Evolutionary conservation across 2,329 filamentous ascomycete species (phyloP).

Genomic region (Dryadomyces quercus-mongolicae): DNA sequence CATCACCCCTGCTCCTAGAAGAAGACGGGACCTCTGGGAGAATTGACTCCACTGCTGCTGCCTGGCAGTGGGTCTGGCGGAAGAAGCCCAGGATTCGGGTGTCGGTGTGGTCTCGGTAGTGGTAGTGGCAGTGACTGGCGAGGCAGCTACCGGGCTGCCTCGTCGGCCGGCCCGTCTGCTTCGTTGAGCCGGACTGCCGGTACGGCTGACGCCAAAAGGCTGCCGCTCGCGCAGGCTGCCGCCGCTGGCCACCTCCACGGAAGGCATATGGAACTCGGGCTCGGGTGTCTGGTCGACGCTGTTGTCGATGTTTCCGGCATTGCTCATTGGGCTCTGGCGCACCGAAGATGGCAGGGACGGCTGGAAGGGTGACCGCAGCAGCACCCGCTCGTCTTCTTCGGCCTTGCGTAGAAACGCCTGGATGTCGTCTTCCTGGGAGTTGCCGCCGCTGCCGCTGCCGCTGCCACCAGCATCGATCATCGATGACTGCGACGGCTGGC

Average conservation of each 20-base stretch:
- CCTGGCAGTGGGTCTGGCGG: no score
- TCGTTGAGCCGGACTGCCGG: slow-evolving; percentile 11
- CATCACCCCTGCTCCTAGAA: no score
- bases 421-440: slow-evolving; percentile 44
- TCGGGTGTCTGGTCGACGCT: no score
- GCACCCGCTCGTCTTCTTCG: slow-evolving; percentile 44
- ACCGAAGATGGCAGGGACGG: slow-evolving; percentile 34
- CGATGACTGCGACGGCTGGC: slow-evolving; percentile 28
- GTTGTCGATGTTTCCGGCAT: no score
- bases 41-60: no score
- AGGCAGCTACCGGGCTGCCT: no score
- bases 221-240: slow-evolving; percentile 18
- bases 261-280: slow-evolving; percentile 45
- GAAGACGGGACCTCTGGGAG: no score
- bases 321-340: slow-evolving; percentile 16
- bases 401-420: slow-evolving; percentile 39
- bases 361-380: slow-evolving; percentile 41
- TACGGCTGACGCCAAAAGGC: slow-evolving; percentile 3
- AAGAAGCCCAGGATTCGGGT: no score
- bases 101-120: no score
- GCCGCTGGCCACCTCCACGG: slow-evolving; percentile 24
- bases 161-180: no score
- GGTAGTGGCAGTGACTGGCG: no score
- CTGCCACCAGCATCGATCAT: neutral
- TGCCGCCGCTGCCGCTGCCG: slow-evolving; percentile 9